Evolutionary conservation across 208 protist species (phyloP).

Genomic region (Trypanosoma lewisi): DNA sequence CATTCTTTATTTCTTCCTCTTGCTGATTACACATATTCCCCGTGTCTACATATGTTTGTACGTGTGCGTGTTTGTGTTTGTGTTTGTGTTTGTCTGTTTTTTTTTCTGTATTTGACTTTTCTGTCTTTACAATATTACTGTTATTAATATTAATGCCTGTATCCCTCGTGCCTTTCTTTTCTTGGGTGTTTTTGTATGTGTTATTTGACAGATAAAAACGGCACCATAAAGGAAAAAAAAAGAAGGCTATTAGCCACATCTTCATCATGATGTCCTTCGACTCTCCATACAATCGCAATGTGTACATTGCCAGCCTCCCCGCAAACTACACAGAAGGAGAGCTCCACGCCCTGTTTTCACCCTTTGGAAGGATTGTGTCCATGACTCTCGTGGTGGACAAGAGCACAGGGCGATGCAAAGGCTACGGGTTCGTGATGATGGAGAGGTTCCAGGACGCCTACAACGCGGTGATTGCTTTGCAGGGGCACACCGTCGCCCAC

Average conservation of each 20-base stretch:
- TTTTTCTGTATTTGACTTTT: not conserved
- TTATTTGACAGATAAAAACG: conserved; percentile 5
- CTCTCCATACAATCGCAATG: conserved; percentile 61
- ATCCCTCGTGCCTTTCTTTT: not conserved
- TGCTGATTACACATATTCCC: not conserved
- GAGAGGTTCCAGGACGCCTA: conserved; percentile 44
- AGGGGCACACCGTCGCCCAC: conserved; percentile 45
- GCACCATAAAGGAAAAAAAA: not conserved
- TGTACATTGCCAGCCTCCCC: conserved; percentile 79
- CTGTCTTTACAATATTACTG: not conserved
- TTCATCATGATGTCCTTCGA: conserved; percentile 48
- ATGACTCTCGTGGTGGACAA: conserved; percentile 77
- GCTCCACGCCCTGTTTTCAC: conserved; percentile 64
- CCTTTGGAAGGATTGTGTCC: conserved; percentile 60
- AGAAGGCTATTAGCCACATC: not conserved
- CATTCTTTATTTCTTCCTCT: conserved; percentile 16
- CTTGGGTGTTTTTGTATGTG: conserved; percentile 11
- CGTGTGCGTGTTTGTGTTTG: not conserved
- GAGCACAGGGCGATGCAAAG: conserved; percentile 55
- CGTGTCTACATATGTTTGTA: not conserved
- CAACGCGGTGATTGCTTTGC: conserved; percentile 52
- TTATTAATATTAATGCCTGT: not conserved
- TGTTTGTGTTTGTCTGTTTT: not conserved
- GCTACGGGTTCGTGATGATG: conserved; percentile 86
- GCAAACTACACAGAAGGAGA: conserved; percentile 57